Conservation (phyloP, 2,329 filamentous ascomycete genomes). For the Penicillium sp. region DNA sequence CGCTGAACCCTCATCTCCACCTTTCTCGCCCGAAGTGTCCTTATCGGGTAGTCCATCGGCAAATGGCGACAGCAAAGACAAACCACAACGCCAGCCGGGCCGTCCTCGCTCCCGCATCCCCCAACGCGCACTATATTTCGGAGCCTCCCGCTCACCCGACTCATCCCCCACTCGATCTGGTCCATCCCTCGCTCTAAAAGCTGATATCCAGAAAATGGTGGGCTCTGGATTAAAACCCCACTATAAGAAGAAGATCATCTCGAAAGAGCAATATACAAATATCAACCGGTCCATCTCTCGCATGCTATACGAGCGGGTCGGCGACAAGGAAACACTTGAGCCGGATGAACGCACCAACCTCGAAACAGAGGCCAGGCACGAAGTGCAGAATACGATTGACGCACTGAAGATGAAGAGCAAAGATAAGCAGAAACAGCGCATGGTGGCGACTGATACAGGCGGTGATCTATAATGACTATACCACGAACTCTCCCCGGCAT, state of each 20-base stretch:
- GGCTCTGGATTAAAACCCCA: constrained; percentile 76
- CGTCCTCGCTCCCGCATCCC: constrained; percentile 27
- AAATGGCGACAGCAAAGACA: constrained; percentile 7
- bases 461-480: constrained; percentile 23
- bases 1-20: constrained; percentile 30
- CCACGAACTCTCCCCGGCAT: constrained; percentile 14
- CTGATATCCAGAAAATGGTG: constrained; percentile 85
- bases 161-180: constrained; percentile 64
- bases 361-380: constrained; percentile 72
- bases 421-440: constrained; percentile 20
- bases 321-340: constrained; percentile 58
- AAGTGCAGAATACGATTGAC: constrained; percentile 72
- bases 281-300: constrained; percentile 90
- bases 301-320: constrained; percentile 72
- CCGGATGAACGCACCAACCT: constrained; percentile 66
- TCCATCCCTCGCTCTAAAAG: constrained; percentile 79
- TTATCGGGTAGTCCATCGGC: constrained; percentile 55
- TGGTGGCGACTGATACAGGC: constrained; percentile 17
- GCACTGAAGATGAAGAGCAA: constrained; percentile 25
- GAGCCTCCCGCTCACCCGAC: constrained; percentile 52
- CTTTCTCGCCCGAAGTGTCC: constrained; percentile 70
- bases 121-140: constrained; percentile 19
- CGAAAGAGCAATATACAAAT: constrained; percentile 83
- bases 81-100: constrained; percentile 11
- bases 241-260: constrained; percentile 75